These are phyloP conservation scores for Neobulgaria alba DNA, from an alignment of 2,329 filamentous ascomycete species.

Conservation along the genomic window DNA sequence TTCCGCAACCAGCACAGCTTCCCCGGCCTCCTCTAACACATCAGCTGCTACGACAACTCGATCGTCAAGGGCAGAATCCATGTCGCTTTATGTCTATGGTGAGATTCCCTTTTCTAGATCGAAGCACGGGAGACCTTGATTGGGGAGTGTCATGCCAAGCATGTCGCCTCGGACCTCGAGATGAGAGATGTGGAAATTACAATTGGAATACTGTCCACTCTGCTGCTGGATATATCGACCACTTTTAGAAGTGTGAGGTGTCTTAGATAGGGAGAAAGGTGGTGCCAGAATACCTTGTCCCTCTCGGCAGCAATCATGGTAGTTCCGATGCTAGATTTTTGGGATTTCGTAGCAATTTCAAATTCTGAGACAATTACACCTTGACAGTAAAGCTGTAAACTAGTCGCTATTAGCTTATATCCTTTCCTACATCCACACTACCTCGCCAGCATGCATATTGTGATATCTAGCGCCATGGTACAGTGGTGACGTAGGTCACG, in stretches of 20 bases:
- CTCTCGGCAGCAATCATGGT: too few species aligned
- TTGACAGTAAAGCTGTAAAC: too few species aligned
- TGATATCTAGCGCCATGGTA: too few species aligned
- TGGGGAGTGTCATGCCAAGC: slow-evolving; percentile 12
- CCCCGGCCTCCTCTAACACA: background rate
- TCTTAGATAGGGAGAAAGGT: slow-evolving; percentile 5
- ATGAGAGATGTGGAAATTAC: slow-evolving; percentile 4
- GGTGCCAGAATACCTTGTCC: slow-evolving; percentile 4
- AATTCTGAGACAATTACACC: too few species aligned
- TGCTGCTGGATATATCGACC: slow-evolving; percentile 8
- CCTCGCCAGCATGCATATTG: too few species aligned
- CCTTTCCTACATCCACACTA: too few species aligned
- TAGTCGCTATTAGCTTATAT: too few species aligned
- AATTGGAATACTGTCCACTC: slow-evolving; percentile 11
- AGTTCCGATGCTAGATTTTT: too few species aligned
- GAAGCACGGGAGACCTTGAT: slow-evolving; percentile 9
- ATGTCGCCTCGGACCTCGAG: slow-evolving; percentile 12
- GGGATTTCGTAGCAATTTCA: too few species aligned
- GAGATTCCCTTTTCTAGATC: slow-evolving; percentile 9
- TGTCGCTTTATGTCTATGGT: slow-evolving; percentile 14
- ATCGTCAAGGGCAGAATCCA: slow-evolving; percentile 8
- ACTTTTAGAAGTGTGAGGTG: slow-evolving; percentile 10
- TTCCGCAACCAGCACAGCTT: slow-evolving; percentile 2
- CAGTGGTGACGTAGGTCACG: too few species aligned
- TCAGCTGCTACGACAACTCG: slow-evolving; percentile 1